Percentiles rank a stretch among this genome's conserved stretches.
These are phyloP conservation scores for Beauveria brongniartii DNA, from an alignment of 2,329 filamentous ascomycete species.

Conservation along the genomic window DNA sequence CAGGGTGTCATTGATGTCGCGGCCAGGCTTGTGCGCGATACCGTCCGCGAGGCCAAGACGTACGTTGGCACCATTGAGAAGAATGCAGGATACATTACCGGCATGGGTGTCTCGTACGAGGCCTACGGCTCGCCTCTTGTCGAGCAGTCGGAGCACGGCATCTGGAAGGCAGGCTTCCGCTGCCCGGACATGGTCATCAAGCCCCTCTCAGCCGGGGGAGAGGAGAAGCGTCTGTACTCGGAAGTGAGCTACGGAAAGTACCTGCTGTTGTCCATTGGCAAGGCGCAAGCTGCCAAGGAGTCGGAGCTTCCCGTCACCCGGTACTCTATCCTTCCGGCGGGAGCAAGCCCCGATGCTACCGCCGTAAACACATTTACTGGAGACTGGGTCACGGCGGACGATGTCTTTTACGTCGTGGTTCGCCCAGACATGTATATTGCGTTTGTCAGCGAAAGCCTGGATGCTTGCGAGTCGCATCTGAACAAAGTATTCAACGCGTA, in stretches of 20 bases:
- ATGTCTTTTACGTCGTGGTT: slow-evolving; percentile 26
- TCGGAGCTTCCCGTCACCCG: background rate
- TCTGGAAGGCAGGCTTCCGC: slow-evolving; percentile 30
- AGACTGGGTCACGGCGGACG: slow-evolving; percentile 20
- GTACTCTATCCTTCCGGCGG: background rate
- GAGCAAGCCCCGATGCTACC: background rate
- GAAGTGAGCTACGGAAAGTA: slow-evolving; percentile 25
- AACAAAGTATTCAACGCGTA: background rate
- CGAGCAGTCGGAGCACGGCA: slow-evolving; percentile 21
- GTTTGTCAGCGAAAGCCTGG: background rate
- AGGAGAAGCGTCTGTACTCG: slow-evolving; percentile 24
- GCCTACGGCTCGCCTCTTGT: slow-evolving; percentile 27
- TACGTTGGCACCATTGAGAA: slow-evolving; percentile 39
- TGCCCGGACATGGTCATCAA: slow-evolving; percentile 30
- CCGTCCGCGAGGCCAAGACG: slow-evolving; percentile 32
- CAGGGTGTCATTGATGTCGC: slow-evolving; percentile 39
- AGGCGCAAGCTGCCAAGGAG: background rate
- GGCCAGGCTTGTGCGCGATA: slow-evolving; percentile 37
- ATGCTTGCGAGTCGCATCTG: background rate
- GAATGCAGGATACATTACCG: slow-evolving; percentile 41
- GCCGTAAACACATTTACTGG: slow-evolving; percentile 20
- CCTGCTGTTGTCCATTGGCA: slow-evolving; percentile 19
- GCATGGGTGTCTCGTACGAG: slow-evolving; percentile 35
- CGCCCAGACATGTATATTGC: slow-evolving; percentile 34
- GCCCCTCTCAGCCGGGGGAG: background rate